Evolutionary conservation across 495 filamentous ascomycete species (phyloP).

Genomic region (Lasiosphaeria miniovina): DNA sequence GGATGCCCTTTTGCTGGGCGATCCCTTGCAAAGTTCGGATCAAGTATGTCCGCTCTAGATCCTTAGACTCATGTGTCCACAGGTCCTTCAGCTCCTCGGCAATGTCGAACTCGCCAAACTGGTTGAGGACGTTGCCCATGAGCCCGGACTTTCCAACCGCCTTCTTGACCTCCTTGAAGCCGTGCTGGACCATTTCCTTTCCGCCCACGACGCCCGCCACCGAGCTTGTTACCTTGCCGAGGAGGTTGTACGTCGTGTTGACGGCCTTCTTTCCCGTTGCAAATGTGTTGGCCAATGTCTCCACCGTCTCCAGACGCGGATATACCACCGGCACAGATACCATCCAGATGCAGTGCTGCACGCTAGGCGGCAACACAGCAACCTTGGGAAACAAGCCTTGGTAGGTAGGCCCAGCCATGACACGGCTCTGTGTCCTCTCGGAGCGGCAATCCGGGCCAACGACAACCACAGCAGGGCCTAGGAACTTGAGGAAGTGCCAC

Average conservation of each 20-base stretch:
- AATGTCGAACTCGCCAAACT: constrained; percentile 96
- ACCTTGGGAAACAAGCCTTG: constrained; percentile 96
- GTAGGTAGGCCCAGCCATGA: constrained; percentile 94
- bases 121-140: constrained; percentile 90
- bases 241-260: constrained; percentile 88
- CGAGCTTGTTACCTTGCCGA: constrained; percentile 90
- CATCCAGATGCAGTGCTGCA: constrained; percentile 97
- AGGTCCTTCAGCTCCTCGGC: constrained; percentile 91
- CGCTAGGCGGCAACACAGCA: constrained; percentile 82
- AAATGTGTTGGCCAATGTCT: constrained; percentile 82
- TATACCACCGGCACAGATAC: constrained; percentile 86
- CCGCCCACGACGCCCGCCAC: constrained; percentile 93
- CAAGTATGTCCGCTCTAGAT: constrained; percentile 92
- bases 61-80: constrained; percentile 98
- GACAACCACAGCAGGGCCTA: constrained; percentile 86
- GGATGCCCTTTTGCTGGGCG: constrained; percentile 83
- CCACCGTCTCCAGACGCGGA: constrained; percentile 84
- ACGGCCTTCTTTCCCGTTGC: constrained; percentile 95
- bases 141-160: constrained; percentile 91
- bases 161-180: constrained; percentile 91
- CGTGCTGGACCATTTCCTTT: constrained; percentile 83
- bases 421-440: constrained; percentile 84
- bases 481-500: constrained; percentile 97
- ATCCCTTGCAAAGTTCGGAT: constrained; percentile 95
- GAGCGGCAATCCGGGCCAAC: constrained; percentile 88